Base-by-base conservation (phyloP, 2,329 filamentous ascomycete species). In the Talaromyces piceae region DNA sequence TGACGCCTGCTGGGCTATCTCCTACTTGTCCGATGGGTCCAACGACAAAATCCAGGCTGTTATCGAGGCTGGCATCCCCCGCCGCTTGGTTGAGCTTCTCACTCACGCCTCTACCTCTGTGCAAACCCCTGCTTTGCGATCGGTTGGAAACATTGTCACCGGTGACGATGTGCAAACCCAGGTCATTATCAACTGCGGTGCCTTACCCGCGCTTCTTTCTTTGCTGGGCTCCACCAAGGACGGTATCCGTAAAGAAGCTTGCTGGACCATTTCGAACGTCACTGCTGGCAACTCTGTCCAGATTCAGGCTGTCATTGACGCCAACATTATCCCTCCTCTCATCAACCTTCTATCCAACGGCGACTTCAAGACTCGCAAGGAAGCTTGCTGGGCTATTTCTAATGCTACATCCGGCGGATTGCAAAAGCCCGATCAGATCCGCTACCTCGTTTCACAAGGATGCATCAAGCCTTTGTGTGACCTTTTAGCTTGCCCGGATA, bases 21-120 rank as follows among this genome's bases (percentile, higher is more conserved):
- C 91, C 1, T 98, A 98, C 68, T 83, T 98, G 18, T 97, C 93
- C 3, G 93, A 98, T 71, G 93, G 93, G 41, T 88, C 91, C 63
- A 98, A 98, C 70, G 93, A 98, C 67, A 98, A 98, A 79, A 98
- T 98, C 58, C 93, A 98, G 74, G 91, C 93, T 44, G 93, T 98
- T 51, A 97, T 98, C 63, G 93, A 98, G 75, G 93, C 91, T 41
- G 91, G 93, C 59, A 98, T 98, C 57, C 93, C 93, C 56, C 91
- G 93, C 58, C 87, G 93, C 56, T 83, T 98, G 6, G 93, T 98
- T 4, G 93, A 98, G 78, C 82, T 98, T 51, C 82, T 98, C 58
- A 96, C 96, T 87, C 93, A 98, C 68, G 90, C 91, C 33, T 97
- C 93, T 18, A 98, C 93, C 54, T 97, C 93, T 0, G 93, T 98